These are phyloP conservation scores for Trichosanthes truncata DNA, from an alignment of 306 rosid genomes.

Conservation along the genomic window DNA sequence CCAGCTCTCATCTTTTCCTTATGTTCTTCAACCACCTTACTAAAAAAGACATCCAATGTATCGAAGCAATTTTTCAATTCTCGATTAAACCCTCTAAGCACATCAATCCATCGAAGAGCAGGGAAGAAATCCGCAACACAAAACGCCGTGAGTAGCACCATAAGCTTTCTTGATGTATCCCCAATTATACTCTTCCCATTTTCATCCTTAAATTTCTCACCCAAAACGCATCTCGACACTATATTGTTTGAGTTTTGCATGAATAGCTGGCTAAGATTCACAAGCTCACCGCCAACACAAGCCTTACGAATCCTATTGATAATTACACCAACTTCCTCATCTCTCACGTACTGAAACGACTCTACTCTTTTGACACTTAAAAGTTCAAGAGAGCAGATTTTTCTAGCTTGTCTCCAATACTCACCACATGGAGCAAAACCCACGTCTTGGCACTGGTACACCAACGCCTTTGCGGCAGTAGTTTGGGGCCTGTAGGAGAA, in stretches of 20 bases:
- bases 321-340: conserved; percentile 5
- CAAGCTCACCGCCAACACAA: background rate
- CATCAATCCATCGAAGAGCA: conserved; percentile 29
- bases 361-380: background rate
- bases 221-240: background rate
- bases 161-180: background rate
- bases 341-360: background rate
- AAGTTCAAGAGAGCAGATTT: background rate
- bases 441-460: conserved; percentile 18
- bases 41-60: conserved; percentile 19
- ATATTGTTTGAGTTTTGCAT: background rate
- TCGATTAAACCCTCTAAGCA: conserved; percentile 12
- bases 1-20: background rate
- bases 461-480: conserved; percentile 7
- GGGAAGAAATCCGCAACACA: conserved; percentile 30
- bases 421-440: conserved; percentile 19
- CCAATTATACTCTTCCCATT: background rate
- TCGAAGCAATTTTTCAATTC: conserved; percentile 2
- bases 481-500: background rate
- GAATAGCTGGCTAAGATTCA: conserved; percentile 23
- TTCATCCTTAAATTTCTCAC: background rate
- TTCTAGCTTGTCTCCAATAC: background rate
- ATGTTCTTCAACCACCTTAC: conserved; percentile 21
- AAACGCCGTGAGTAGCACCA: background rate
- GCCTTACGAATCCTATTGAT: background rate